Evolutionary conservation across 129 eudicot species (phyloP).

Genomic region (carrot (Daucus carota)): DH1_v3.0 NC_030384.2:34009001-34009500

Average conservation of each 20-base stretch:
- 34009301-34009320: slow-evolving; percentile 17
- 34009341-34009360: background rate
- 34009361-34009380: slow-evolving; percentile 15
- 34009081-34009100: slow-evolving; percentile 7
- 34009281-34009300: slow-evolving; percentile 19
- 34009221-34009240: slow-evolving; percentile 11
- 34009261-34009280: slow-evolving; percentile 16
- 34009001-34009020: slow-evolving; percentile 15
- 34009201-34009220: slow-evolving; percentile 11
- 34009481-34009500: background rate
- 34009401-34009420: background rate
- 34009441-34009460: background rate
- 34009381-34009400: slow-evolving; percentile 17
- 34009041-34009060: slow-evolving; percentile 13
- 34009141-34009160: background rate
- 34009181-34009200: slow-evolving; percentile 16
- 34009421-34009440: background rate
- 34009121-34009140: slow-evolving; percentile 10
- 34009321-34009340: slow-evolving; percentile 10
- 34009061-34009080: slow-evolving; percentile 6
- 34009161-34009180: slow-evolving; percentile 2
- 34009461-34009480: background rate
- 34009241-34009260: slow-evolving; percentile 14
- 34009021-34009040: background rate
- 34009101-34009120: slow-evolving; percentile 13